Percentiles rank a stretch among this genome's conserved stretches.
Conservation (phyloP, 2,329 filamentous ascomycete genomes). For the Penicillium thymicola region DNA sequence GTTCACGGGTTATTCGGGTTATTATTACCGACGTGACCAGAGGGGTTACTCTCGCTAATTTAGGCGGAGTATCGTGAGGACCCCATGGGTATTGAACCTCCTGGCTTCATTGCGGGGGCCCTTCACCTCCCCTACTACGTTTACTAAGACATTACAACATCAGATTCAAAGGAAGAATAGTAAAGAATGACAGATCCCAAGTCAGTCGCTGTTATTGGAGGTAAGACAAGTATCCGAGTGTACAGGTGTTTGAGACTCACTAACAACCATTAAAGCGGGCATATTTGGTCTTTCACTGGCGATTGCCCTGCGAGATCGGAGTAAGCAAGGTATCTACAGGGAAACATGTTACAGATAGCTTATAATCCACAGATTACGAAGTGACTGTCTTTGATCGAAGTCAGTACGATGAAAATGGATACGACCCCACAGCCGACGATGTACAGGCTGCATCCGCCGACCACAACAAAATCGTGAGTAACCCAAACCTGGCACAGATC, state of each 20-base stretch:
- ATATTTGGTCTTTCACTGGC: slow-evolving; percentile 18
- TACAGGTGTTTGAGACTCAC: not conserved
- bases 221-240: not conserved
- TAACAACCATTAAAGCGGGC: slow-evolving; percentile 7
- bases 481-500: not conserved
- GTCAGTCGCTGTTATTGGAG: slow-evolving; percentile 16
- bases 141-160: not conserved
- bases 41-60: not conserved
- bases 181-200: slow-evolving; percentile 7
- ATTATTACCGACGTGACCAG: not conserved
- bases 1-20: no score
- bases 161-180: not conserved
- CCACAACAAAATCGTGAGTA: slow-evolving; percentile 18
- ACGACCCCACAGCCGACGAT: slow-evolving; percentile 10
- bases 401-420: slow-evolving; percentile 12
- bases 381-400: slow-evolving; percentile 17
- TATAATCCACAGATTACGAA: not conserved
- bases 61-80: not conserved
- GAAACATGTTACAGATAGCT: not conserved
- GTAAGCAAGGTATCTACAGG: not conserved
- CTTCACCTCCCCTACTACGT: not conserved
- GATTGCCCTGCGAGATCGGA: slow-evolving; percentile 11
- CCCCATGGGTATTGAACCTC: not conserved
- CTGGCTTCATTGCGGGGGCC: not conserved
- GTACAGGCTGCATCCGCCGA: slow-evolving; percentile 19